Evolutionary conservation across 1,139 yeast genomes (phyloP).

Genomic region (Meyerozyma carpophila): DNA sequence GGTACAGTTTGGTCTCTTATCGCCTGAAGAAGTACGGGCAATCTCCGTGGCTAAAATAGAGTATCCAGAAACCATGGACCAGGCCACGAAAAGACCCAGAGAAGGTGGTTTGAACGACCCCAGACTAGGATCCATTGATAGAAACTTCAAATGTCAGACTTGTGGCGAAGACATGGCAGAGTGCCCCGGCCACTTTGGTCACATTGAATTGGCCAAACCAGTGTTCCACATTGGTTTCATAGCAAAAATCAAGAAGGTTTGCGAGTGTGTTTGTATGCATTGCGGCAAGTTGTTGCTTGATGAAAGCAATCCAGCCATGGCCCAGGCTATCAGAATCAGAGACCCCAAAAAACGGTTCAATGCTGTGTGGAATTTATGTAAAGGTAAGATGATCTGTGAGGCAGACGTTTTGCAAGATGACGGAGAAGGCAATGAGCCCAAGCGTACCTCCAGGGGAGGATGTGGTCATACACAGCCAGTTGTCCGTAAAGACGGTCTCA

Average conservation of each 20-base stretch:
- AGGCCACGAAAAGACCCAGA: conserved; percentile 88
- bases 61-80: conserved; percentile 98
- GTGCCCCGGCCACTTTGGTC: conserved; percentile 99
- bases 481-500: conserved; percentile 91
- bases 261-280: conserved; percentile 97
- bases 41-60: conserved; percentile 96
- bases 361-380: conserved; percentile 92
- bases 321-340: conserved; percentile 81
- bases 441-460: conserved; percentile 74
- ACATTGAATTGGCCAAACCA: conserved; percentile 95
- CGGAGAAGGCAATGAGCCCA: conserved; percentile 27
- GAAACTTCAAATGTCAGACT: conserved; percentile 96
- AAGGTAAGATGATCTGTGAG: conserved; percentile 92
- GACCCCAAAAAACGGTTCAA: conserved; percentile 95
- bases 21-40: conserved; percentile 97
- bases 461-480: conserved; percentile 98
- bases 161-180: conserved; percentile 99
- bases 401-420: conserved; percentile 74
- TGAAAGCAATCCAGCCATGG: conserved; percentile 80
- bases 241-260: conserved; percentile 87
- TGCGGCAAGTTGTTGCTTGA: conserved; percentile 92
- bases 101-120: conserved; percentile 98
- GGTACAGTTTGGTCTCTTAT: conserved; percentile 94
- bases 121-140: conserved; percentile 92
- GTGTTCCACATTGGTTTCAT: conserved; percentile 96